These are phyloP conservation scores for Plasmodium inui DNA, from an alignment of 169 alveolate genomes.

Conservation along the genomic window DNA sequence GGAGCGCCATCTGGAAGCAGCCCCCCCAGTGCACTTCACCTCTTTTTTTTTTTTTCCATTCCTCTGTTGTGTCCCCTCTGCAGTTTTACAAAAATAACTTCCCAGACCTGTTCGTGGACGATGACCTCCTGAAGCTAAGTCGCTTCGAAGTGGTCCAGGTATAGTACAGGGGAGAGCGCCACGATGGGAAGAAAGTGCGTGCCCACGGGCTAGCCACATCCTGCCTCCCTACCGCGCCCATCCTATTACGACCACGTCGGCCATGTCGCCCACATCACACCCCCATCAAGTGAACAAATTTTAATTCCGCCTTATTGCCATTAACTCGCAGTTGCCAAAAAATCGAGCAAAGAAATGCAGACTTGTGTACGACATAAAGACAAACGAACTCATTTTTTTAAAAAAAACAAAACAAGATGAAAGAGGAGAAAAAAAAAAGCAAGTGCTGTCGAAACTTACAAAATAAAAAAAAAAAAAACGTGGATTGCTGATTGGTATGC, in stretches of 20 bases:
- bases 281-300: background rate
- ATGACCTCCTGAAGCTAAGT: conserved; percentile 22
- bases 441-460: background rate
- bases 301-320: background rate
- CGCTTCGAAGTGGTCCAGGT: conserved; percentile 58
- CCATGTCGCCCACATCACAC: background rate
- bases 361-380: conserved; percentile 40
- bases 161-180: background rate
- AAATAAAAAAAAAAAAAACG: conserved; percentile 1
- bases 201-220: no score
- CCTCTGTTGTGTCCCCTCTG: background rate
- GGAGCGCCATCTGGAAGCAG: no score
- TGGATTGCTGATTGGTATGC: background rate
- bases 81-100: conserved; percentile 53
- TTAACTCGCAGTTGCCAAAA: conserved; percentile 38
- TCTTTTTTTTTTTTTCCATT: background rate
- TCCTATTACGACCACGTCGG: background rate
- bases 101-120: conserved; percentile 26
- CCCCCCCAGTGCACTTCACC: no score
- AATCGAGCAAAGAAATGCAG: conserved; percentile 70
- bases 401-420: conserved; percentile 27
- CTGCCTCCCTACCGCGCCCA: background rate
- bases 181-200: no score
- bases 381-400: conserved; percentile 66
- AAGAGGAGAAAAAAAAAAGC: background rate